These are phyloP conservation scores for Sungouiozyma ichnusensis DNA, from an alignment of 805 yeast species.

Conservation along the genomic window DNA sequence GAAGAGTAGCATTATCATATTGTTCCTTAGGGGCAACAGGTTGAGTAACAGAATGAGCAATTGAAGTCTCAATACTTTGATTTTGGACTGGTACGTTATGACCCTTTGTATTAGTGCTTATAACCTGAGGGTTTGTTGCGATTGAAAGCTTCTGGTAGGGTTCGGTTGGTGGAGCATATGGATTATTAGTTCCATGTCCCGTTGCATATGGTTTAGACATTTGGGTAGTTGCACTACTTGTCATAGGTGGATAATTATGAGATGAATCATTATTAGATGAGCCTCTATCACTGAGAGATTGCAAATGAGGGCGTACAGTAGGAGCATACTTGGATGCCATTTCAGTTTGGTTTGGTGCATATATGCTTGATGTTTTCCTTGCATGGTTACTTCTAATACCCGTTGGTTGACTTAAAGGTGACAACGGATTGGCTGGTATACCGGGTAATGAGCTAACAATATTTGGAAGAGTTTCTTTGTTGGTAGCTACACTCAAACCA, in stretches of 20 bases:
- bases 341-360: constrained; percentile 22
- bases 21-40: background rate
- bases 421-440: constrained; percentile 1
- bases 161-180: background rate
- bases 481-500: background rate
- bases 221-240: background rate
- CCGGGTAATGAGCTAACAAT: constrained; percentile 1
- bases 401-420: constrained; percentile 1
- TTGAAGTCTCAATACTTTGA: background rate
- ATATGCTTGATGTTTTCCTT: constrained; percentile 18
- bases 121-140: background rate
- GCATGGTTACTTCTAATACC: constrained; percentile 5
- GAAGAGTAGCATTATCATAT: constrained; percentile 42
- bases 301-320: constrained; percentile 23
- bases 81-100: background rate
- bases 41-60: constrained; percentile 4
- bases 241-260: background rate
- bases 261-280: background rate
- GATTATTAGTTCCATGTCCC: background rate
- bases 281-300: constrained; percentile 1
- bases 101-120: background rate
- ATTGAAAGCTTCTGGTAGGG: background rate
- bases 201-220: background rate
- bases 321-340: constrained; percentile 33
- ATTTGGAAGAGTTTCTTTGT: background rate